These are phyloP conservation scores for Psilocybe cyanescens DNA, from an alignment of 768 basidiomycete species.

Conservation along the genomic window DNA sequence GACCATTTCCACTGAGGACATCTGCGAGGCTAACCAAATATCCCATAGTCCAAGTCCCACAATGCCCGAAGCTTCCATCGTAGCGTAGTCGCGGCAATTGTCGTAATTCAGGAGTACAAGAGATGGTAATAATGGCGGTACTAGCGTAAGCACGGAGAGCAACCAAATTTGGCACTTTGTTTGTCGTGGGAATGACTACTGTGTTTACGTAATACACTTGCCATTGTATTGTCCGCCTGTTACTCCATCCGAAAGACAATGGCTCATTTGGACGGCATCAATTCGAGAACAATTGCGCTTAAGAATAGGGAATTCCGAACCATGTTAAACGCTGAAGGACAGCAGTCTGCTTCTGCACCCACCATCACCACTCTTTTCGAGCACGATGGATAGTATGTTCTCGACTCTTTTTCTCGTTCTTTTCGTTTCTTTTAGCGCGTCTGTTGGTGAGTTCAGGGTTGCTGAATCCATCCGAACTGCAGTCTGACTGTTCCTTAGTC, in stretches of 20 bases:
- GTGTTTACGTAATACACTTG: neutral
- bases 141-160: too few species aligned
- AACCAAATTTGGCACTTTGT: neutral
- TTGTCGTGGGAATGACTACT: neutral
- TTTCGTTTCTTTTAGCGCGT: conserved; percentile 32
- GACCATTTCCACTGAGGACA: too few species aligned
- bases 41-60: too few species aligned
- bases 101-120: too few species aligned
- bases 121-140: too few species aligned
- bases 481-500: conserved; percentile 32
- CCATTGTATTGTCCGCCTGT: neutral
- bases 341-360: conserved; percentile 19
- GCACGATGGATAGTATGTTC: conserved; percentile 34
- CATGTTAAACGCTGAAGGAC: neutral
- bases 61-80: too few species aligned
- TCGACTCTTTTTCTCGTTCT: conserved; percentile 35
- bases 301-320: neutral
- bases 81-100: too few species aligned
- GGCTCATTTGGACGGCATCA: neutral
- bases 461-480: neutral
- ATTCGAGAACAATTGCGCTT: neutral
- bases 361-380: conserved; percentile 20
- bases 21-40: too few species aligned
- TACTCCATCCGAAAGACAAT: neutral
- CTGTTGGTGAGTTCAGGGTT: conserved; percentile 37